Percentiles rank a stretch among this genome's conserved stretches.
Conservation (phyloP, 176 grass and related monocot species). For the Oropetium thomaeum region DNA sequence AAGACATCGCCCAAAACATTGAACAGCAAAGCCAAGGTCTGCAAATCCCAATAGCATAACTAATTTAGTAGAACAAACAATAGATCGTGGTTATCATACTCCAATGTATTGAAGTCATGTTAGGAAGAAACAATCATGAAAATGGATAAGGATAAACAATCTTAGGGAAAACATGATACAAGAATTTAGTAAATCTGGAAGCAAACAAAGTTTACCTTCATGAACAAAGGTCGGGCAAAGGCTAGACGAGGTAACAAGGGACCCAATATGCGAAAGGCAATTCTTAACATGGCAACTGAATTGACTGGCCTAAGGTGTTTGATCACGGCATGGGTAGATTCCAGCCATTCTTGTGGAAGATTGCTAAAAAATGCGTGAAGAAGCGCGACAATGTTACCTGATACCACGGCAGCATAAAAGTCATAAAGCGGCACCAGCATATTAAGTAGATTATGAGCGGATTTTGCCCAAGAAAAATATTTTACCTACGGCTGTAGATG, state of each 20-base stretch:
- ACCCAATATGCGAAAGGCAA: slow-evolving; percentile 95
- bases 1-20: slow-evolving; percentile 89
- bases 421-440: slow-evolving; percentile 4
- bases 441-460: slow-evolving; percentile 16
- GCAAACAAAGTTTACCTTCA: slow-evolving; percentile 70
- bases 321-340: slow-evolving; percentile 88
- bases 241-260: slow-evolving; percentile 91
- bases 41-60: slow-evolving; percentile 26
- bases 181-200: neutral
- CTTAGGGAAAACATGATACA: neutral
- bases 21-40: slow-evolving; percentile 96
- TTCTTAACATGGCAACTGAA: slow-evolving; percentile 97
- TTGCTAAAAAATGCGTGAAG: slow-evolving; percentile 95
- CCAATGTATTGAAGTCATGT: neutral
- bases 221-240: slow-evolving; percentile 90
- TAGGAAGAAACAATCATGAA: neutral
- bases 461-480: slow-evolving; percentile 12
- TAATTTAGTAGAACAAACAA: slow-evolving; percentile 15
- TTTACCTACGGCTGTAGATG: slow-evolving; percentile 86
- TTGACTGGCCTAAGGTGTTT: slow-evolving; percentile 91
- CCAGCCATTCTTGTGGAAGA: slow-evolving; percentile 97
- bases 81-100: neutral
- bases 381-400: slow-evolving; percentile 93
- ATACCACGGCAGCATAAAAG: slow-evolving; percentile 22
- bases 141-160: neutral